These are phyloP conservation scores for Colletotrichum phormii DNA, from an alignment of 2,329 filamentous ascomycete species.

Conservation along the genomic window DNA sequence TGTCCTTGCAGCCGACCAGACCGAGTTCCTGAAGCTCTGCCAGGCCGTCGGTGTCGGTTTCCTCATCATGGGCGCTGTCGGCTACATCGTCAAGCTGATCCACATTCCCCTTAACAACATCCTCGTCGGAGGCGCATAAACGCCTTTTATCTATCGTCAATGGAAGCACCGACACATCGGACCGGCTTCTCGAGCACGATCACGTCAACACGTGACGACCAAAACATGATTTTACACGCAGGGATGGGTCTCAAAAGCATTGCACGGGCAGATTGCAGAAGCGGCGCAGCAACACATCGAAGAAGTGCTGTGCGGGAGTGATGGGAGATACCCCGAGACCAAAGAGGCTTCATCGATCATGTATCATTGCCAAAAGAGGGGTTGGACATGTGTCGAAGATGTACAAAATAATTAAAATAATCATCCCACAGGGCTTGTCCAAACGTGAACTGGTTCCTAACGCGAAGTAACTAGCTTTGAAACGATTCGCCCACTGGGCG, in stretches of 20 bases:
- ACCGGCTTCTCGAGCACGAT: slow-evolving; percentile 13
- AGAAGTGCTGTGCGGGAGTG: slow-evolving; percentile 7
- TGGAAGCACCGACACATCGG: slow-evolving; percentile 13
- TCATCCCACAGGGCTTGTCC: slow-evolving; percentile 10
- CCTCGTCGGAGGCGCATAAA: slow-evolving; percentile 73
- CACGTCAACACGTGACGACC: slow-evolving; percentile 14
- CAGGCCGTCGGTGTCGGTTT: slow-evolving; percentile 77
- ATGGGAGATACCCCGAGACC: slow-evolving; percentile 34
- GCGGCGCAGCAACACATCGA: slow-evolving; percentile 1
- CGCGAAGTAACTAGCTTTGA: not conserved
- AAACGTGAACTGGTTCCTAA: not conserved
- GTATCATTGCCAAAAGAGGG: slow-evolving; percentile 37
- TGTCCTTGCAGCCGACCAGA: slow-evolving; percentile 45
- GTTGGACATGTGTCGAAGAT: slow-evolving; percentile 26
- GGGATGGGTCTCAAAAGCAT: slow-evolving; percentile 27
- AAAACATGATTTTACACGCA: slow-evolving; percentile 28
- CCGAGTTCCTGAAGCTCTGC: slow-evolving; percentile 58
- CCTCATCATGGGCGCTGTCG: slow-evolving; percentile 77
- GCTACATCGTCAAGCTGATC: slow-evolving; percentile 78
- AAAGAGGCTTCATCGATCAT: slow-evolving; percentile 33
- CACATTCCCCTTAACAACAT: slow-evolving; percentile 79
- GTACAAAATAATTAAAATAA: slow-evolving; percentile 36
- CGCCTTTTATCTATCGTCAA: not conserved
- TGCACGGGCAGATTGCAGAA: slow-evolving; percentile 21
- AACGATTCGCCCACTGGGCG: slow-evolving; percentile 43